Evolutionary conservation across 2,329 filamentous ascomycete genomes (phyloP).

Genomic region (Penicillium digitatum): DNA sequence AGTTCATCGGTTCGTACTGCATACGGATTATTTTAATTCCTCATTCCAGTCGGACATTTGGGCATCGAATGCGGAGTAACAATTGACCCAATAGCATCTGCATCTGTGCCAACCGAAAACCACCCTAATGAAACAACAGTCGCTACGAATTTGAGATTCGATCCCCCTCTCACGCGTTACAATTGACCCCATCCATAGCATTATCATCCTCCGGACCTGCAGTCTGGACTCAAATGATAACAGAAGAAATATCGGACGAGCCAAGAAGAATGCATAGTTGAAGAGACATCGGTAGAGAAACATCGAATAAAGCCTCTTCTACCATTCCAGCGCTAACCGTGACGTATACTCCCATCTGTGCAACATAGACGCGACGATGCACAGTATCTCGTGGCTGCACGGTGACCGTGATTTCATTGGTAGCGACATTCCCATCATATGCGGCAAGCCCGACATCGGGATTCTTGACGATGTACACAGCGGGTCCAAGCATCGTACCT

Average conservation of each 20-base stretch:
- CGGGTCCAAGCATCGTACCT: conserved; percentile 39
- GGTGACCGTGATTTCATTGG: background rate
- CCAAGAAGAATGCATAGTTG: background rate
- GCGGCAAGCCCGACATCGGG: background rate
- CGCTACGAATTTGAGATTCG: background rate
- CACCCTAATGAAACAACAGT: background rate
- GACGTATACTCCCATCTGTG: background rate
- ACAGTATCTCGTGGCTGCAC: background rate
- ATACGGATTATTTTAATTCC: background rate
- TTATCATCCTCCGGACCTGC: background rate
- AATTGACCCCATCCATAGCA: background rate
- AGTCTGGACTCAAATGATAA: background rate
- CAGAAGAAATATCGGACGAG: background rate
- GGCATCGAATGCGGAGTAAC: too few species aligned
- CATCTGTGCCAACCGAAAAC: background rate
- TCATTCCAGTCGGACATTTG: background rate
- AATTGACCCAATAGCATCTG: background rate
- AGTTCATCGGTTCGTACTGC: conserved; percentile 45
- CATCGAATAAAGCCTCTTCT: background rate
- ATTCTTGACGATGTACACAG: background rate
- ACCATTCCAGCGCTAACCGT: background rate
- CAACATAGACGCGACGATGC: background rate
- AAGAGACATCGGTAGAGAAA: background rate
- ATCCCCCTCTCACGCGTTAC: background rate
- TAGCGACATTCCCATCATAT: background rate